Evolutionary conservation across 305 asterid genomes (phyloP).

Genomic region (Plantago rigida): DNA sequence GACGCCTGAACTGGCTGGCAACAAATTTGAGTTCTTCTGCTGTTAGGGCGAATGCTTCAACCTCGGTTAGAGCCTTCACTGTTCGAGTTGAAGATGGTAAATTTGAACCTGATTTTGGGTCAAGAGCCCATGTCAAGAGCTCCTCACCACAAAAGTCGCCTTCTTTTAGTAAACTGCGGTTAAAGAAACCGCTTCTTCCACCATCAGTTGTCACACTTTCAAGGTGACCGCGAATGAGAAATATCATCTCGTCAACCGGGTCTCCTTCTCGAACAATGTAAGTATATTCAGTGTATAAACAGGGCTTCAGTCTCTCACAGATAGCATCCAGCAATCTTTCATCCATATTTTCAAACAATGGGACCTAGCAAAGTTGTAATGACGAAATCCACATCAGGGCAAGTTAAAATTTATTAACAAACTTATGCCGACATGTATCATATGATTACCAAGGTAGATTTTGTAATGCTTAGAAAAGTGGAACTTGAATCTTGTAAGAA

Average conservation of each 20-base stretch:
- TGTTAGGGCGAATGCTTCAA: slow-evolving; percentile 83
- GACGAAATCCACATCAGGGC: background rate
- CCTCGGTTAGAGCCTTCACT: slow-evolving; percentile 75
- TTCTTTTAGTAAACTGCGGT: slow-evolving; percentile 79
- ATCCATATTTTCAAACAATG: slow-evolving; percentile 94
- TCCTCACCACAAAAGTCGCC: slow-evolving; percentile 98
- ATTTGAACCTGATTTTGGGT: slow-evolving; percentile 82
- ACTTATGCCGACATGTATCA: background rate
- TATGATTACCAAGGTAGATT: background rate
- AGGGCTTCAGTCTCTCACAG: slow-evolving; percentile 89
- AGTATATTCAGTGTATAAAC: slow-evolving; percentile 72
- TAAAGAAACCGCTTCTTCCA: slow-evolving; percentile 95
- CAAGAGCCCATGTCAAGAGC: slow-evolving; percentile 97
- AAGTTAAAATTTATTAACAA: background rate
- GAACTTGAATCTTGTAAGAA: background rate
- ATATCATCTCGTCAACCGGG: slow-evolving; percentile 98
- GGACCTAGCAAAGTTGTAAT: slow-evolving; percentile 53
- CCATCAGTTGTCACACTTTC: slow-evolving; percentile 98
- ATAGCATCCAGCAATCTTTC: slow-evolving; percentile 96
- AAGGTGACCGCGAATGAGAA: slow-evolving; percentile 93
- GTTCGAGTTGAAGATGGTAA: slow-evolving; percentile 95
- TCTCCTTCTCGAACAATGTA: slow-evolving; percentile 97
- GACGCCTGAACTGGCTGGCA: slow-evolving; percentile 92
- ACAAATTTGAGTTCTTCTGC: slow-evolving; percentile 93
- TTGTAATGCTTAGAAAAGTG: background rate